phyloP scores from a whole-genome alignment of 208 protist genomes.

The Porcisia hertigi region DNA sequence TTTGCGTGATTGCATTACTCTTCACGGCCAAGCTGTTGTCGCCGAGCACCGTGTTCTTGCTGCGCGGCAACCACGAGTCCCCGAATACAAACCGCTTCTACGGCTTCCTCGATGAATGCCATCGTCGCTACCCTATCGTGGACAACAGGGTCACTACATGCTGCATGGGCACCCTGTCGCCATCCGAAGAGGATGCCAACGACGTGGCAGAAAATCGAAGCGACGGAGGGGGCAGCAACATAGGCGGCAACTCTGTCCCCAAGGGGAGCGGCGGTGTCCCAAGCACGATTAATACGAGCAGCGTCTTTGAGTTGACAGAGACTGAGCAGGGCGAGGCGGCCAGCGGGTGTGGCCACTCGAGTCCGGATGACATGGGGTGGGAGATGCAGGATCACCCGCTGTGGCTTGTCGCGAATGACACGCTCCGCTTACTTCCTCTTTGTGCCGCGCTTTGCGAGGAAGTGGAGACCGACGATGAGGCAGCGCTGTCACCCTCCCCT shows the following conservation, averaged over 20 bases:
- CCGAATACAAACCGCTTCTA: constrained; percentile 98
- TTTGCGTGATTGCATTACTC: constrained; percentile 95
- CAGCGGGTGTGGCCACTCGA: not conserved
- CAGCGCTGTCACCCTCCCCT: not conserved
- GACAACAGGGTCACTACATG: constrained; percentile 43
- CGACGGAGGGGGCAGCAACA: constrained; percentile 45
- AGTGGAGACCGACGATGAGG: constrained; percentile 13
- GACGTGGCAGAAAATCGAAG: constrained; percentile 41
- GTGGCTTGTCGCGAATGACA: constrained; percentile 74
- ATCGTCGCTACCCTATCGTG: constrained; percentile 79
- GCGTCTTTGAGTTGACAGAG: not conserved
- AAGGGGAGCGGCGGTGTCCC: not conserved
- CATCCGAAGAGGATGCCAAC: constrained; percentile 26
- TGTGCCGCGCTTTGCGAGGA: constrained; percentile 96
- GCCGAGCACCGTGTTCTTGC: constrained; percentile 97
- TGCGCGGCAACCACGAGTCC: constrained; percentile 99
- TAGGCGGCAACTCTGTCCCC: not conserved
- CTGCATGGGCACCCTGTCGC: constrained; percentile 14
- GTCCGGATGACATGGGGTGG: constrained; percentile 48
- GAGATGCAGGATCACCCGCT: constrained; percentile 74
- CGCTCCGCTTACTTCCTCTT: constrained; percentile 74
- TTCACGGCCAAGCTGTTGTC: constrained; percentile 98
- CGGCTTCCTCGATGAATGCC: constrained; percentile 99
- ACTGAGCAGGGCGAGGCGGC: constrained; percentile 4
- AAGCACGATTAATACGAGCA: not conserved